Evolutionary conservation across 1,284 basidiomycete genomes (phyloP).

Genomic region (Trichosporon faecale): DNA sequence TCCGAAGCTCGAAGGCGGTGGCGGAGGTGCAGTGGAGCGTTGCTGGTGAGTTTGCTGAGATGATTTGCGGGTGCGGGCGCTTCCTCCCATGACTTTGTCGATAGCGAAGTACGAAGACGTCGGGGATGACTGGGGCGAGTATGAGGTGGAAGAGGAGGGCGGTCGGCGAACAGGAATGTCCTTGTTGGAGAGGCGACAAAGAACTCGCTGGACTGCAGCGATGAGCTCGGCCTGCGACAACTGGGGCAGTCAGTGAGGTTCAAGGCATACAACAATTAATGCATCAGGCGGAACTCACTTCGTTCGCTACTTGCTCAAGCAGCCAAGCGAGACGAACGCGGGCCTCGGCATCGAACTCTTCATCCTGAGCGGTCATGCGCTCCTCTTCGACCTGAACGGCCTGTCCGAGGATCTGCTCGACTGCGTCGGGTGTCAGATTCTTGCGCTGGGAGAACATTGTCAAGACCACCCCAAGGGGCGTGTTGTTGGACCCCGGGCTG

Average conservation of each 20-base stretch:
- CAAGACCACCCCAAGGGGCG: conserved; percentile 15
- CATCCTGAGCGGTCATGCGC: background rate
- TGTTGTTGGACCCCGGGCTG: conserved; percentile 11
- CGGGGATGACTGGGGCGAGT: background rate
- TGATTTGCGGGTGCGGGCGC: too few species aligned
- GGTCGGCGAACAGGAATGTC: background rate
- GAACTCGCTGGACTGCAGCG: conserved; percentile 14
- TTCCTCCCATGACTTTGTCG: too few species aligned
- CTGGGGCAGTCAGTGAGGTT: conserved; percentile 9
- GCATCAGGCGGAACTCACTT: conserved; percentile 16
- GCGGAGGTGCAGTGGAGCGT: background rate
- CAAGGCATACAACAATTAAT: background rate
- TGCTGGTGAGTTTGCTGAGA: background rate
- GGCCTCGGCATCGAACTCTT: conserved; percentile 16
- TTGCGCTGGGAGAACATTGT: conserved; percentile 10
- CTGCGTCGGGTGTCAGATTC: conserved; percentile 1
- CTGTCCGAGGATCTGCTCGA: conserved; percentile 7
- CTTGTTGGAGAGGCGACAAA: background rate
- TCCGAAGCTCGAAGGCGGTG: background rate
- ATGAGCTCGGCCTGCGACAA: conserved; percentile 13
- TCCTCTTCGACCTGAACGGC: conserved; percentile 15
- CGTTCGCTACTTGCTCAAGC: conserved; percentile 18
- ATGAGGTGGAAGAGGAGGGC: background rate
- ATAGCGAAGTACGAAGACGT: background rate
- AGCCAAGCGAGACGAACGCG: conserved; percentile 21